phyloP scores from a whole-genome alignment of 2,329 filamentous ascomycete species.

The Madurella mycetomatis region DNA sequence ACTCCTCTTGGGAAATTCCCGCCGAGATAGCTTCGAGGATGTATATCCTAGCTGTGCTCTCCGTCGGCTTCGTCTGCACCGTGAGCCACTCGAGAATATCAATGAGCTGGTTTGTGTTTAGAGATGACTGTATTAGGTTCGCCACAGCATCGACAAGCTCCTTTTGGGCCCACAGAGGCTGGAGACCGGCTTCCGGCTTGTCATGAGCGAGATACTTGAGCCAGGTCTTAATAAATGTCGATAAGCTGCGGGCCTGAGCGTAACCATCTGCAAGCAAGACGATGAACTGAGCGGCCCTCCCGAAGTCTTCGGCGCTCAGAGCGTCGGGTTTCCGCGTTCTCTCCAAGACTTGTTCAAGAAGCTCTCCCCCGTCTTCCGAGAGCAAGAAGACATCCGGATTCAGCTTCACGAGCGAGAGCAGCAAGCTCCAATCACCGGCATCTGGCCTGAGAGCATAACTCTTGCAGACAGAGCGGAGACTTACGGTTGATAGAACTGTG shows the following conservation, averaged over 20 bases:
- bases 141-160: slow-evolving; percentile 25
- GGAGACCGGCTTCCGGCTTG: slow-evolving; percentile 23
- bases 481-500: slow-evolving; percentile 35
- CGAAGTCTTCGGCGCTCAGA: slow-evolving; percentile 15
- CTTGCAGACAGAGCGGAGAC: slow-evolving; percentile 41
- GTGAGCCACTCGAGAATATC: slow-evolving; percentile 42
- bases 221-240: slow-evolving; percentile 46
- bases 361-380: slow-evolving; percentile 34
- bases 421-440: slow-evolving; percentile 40
- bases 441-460: slow-evolving; percentile 37
- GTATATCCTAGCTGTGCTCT: slow-evolving; percentile 35
- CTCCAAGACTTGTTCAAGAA: slow-evolving; percentile 40
- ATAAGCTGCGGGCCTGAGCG: slow-evolving; percentile 40
- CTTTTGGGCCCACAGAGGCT: slow-evolving; percentile 27
- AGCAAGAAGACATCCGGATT: slow-evolving; percentile 45
- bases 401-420: slow-evolving; percentile 39
- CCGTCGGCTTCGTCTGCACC: slow-evolving; percentile 28
- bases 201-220: slow-evolving; percentile 38
- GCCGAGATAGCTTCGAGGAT: slow-evolving; percentile 41
- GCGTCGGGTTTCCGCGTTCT: slow-evolving; percentile 29
- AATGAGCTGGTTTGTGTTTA: slow-evolving; percentile 42
- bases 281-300: slow-evolving; percentile 34
- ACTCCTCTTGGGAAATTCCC: slow-evolving; percentile 40
- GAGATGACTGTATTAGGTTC: slow-evolving; percentile 37
- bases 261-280: slow-evolving; percentile 42